phyloP scores from a whole-genome alignment of 345 rosid species.

The Citrus mangshanensis region DNA sequence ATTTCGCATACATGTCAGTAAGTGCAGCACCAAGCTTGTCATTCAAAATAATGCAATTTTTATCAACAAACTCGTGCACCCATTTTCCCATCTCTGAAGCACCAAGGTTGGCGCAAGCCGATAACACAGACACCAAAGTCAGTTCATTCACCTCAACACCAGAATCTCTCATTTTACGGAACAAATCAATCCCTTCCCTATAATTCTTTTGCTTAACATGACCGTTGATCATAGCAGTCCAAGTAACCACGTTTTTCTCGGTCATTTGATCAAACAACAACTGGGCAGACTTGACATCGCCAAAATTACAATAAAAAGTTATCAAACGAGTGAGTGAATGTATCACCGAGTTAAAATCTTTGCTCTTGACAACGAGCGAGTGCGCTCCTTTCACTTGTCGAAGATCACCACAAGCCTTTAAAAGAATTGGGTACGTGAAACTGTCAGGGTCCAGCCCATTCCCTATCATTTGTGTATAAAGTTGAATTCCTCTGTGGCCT shows the following conservation, averaged over 20 bases:
- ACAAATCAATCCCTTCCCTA: constrained; percentile 16
- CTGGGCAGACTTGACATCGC: constrained; percentile 21
- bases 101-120: constrained; percentile 28
- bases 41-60: constrained; percentile 11
- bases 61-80: constrained; percentile 14
- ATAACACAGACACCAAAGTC: constrained; percentile 19
- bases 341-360: constrained; percentile 9
- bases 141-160: constrained; percentile 27
- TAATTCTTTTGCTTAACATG: constrained; percentile 19
- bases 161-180: constrained; percentile 19
- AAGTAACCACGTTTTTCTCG: constrained; percentile 25
- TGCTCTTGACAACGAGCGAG: constrained; percentile 19
- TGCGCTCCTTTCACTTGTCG: constrained; percentile 25
- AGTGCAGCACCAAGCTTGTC: constrained; percentile 24
- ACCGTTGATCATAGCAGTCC: constrained; percentile 28
- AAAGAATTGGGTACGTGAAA: constrained; percentile 24
- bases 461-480: constrained; percentile 18
- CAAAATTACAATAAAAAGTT: constrained; percentile 13
- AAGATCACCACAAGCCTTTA: constrained; percentile 22
- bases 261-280: constrained; percentile 25
- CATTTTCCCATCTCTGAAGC: constrained; percentile 18
- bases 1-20: constrained; percentile 30
- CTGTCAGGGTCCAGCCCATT: constrained; percentile 17
- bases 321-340: constrained; percentile 23
- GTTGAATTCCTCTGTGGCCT: constrained; percentile 8